Evolutionary conservation across 768 basidiomycete species (phyloP).

Genomic region (Multifurca ochricompacta): DNA sequence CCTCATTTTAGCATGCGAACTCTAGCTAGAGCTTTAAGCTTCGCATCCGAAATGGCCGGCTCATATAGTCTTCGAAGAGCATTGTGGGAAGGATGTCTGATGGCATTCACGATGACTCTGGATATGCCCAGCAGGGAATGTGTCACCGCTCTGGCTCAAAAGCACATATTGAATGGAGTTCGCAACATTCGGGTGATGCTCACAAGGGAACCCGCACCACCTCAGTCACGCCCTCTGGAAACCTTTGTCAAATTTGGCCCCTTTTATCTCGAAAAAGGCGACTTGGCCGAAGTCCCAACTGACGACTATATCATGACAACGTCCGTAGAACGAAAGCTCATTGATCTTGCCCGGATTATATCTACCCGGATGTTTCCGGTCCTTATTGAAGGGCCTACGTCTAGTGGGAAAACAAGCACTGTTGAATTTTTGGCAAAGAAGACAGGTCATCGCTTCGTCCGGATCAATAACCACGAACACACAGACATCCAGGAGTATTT

Average conservation of each 20-base stretch:
- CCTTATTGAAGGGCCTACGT: constrained; percentile 96
- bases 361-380: constrained; percentile 86
- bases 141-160: constrained; percentile 63
- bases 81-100: constrained; percentile 93
- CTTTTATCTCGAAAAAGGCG: constrained; percentile 82
- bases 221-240: constrained; percentile 37
- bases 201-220: constrained; percentile 55
- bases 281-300: constrained; percentile 48
- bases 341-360: constrained; percentile 89
- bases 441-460: constrained; percentile 91
- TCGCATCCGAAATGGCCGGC: constrained; percentile 74
- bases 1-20: constrained; percentile 99
- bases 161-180: constrained; percentile 70
- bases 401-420: constrained; percentile 94
- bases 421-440: constrained; percentile 90
- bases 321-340: constrained; percentile 89
- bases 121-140: constrained; percentile 60
- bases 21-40: constrained; percentile 80
- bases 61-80: constrained; percentile 76
- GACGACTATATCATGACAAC: constrained; percentile 93
- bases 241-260: constrained; percentile 81
- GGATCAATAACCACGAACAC: constrained; percentile 99
- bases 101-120: constrained; percentile 97
- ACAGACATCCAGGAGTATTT: constrained; percentile 99
- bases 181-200: constrained; percentile 74